Percentiles rank a stretch among this genome's conserved stretches.
Evolutionary conservation across 805 yeast genomes (phyloP).

Genomic region (Schwanniomyces pseudopolymorphus): DNA sequence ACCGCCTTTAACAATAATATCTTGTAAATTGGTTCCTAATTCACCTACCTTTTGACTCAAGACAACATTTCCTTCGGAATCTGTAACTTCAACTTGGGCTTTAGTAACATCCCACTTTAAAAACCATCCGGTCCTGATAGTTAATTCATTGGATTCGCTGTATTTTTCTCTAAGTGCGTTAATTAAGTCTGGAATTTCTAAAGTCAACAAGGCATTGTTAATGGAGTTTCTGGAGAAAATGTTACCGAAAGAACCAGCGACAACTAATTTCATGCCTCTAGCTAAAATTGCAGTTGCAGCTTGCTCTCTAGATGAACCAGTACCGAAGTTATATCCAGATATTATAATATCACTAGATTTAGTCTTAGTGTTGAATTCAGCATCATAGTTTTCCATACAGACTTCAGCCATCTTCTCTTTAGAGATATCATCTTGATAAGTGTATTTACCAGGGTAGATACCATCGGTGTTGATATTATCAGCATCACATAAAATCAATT

Average conservation of each 20-base stretch:
- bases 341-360: slow-evolving; percentile 86
- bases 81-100: slow-evolving; percentile 77
- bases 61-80: slow-evolving; percentile 58
- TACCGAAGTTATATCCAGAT: slow-evolving; percentile 94
- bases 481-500: slow-evolving; percentile 91
- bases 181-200: slow-evolving; percentile 89
- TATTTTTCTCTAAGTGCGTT: slow-evolving; percentile 71
- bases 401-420: slow-evolving; percentile 97
- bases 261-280: slow-evolving; percentile 87
- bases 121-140: slow-evolving; percentile 93
- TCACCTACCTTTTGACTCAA: slow-evolving; percentile 91
- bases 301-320: slow-evolving; percentile 98
- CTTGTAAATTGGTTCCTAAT: slow-evolving; percentile 92
- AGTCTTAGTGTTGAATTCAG: slow-evolving; percentile 80
- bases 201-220: slow-evolving; percentile 90
- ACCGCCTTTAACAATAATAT: slow-evolving; percentile 95
- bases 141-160: slow-evolving; percentile 61
- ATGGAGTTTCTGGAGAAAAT: slow-evolving; percentile 94
- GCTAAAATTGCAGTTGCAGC: slow-evolving; percentile 99
- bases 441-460: slow-evolving; percentile 97
- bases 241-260: slow-evolving; percentile 96
- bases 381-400: slow-evolving; percentile 98
- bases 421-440: slow-evolving; percentile 96
- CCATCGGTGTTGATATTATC: slow-evolving; percentile 98
- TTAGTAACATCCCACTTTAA: slow-evolving; percentile 90